These are phyloP conservation scores for Yamadazyma diospyri DNA, from an alignment of 1,139 yeast species.

Conservation along the genomic window DNA sequence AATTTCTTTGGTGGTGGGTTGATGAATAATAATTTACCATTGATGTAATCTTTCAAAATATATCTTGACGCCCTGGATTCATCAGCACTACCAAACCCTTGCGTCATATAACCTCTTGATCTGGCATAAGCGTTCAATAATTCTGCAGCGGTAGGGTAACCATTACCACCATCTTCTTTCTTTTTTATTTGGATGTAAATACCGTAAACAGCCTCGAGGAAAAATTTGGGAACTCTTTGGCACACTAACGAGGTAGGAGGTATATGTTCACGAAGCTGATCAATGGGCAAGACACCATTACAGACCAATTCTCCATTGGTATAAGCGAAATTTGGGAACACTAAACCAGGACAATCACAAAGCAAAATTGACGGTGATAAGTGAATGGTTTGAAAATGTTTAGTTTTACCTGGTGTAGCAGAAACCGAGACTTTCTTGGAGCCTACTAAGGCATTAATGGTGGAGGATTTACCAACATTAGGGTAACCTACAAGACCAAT, in stretches of 20 bases:
- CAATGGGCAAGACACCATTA: slow-evolving; percentile 96
- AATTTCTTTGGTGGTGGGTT: slow-evolving; percentile 75
- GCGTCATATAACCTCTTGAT: slow-evolving; percentile 97
- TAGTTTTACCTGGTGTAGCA: slow-evolving; percentile 97
- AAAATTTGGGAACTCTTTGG: slow-evolving; percentile 84
- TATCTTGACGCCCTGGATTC: slow-evolving; percentile 93
- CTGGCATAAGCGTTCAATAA: slow-evolving; percentile 88
- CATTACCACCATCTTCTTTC: slow-evolving; percentile 78
- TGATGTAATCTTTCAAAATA: slow-evolving; percentile 90
- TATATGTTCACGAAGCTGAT: slow-evolving; percentile 91
- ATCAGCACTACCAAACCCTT: slow-evolving; percentile 96
- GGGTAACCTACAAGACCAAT: slow-evolving; percentile 97
- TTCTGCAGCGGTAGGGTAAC: slow-evolving; percentile 82
- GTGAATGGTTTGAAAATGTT: slow-evolving; percentile 95
- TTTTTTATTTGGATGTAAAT: slow-evolving; percentile 77
- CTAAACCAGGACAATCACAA: slow-evolving; percentile 99
- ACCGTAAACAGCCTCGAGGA: slow-evolving; percentile 90
- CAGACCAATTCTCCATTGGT: slow-evolving; percentile 96
- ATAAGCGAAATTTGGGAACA: slow-evolving; percentile 95
- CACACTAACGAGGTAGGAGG: slow-evolving; percentile 87
- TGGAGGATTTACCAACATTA: slow-evolving; percentile 94
- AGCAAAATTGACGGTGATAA: slow-evolving; percentile 78
- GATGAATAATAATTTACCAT: slow-evolving; percentile 80
- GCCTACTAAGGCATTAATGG: slow-evolving; percentile 93
- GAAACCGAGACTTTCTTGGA: slow-evolving; percentile 96